Conservation (phyloP, 306 rosid species). For the Vigna nakashimae region DNA sequence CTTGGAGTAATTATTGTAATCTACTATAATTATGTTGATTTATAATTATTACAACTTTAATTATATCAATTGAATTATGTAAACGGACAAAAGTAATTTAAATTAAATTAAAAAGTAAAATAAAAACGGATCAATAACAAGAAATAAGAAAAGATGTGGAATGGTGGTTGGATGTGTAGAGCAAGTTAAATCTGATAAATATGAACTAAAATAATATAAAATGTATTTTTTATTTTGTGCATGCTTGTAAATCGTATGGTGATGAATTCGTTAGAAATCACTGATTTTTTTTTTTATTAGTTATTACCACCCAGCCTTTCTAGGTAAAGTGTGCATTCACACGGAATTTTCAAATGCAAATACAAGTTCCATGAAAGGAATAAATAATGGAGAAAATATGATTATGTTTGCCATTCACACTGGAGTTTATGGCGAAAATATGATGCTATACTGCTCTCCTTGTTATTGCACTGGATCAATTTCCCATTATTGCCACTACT, state of each 20-base stretch:
- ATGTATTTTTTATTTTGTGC: neutral
- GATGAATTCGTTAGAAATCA: constrained; percentile 25
- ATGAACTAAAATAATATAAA: neutral
- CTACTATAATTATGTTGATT: neutral
- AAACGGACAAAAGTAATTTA: neutral
- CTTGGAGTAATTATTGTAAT: too few relatives aligned
- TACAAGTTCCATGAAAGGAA: constrained; percentile 38
- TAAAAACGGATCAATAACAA: neutral
- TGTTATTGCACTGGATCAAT: constrained; percentile 20
- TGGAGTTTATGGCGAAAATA: constrained; percentile 40
- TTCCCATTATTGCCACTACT: constrained; percentile 30
- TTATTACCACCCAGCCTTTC: neutral
- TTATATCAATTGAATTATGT: neutral
- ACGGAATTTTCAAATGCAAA: constrained; percentile 40
- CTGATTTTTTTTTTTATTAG: neutral
- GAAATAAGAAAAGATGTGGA: neutral
- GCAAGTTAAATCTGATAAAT: constrained; percentile 1
- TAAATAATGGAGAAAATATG: constrained; percentile 46
- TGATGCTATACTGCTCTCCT: constrained; percentile 46
- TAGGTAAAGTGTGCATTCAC: constrained; percentile 25
- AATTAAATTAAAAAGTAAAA: neutral
- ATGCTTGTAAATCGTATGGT: neutral
- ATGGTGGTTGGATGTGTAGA: neutral
- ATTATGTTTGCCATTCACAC: constrained; percentile 51
- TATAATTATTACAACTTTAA: neutral